These are phyloP conservation scores for Aaosphaeria pasadenensis DNA, from an alignment of 2,329 filamentous ascomycete genomes.

Conservation along the genomic window DNA sequence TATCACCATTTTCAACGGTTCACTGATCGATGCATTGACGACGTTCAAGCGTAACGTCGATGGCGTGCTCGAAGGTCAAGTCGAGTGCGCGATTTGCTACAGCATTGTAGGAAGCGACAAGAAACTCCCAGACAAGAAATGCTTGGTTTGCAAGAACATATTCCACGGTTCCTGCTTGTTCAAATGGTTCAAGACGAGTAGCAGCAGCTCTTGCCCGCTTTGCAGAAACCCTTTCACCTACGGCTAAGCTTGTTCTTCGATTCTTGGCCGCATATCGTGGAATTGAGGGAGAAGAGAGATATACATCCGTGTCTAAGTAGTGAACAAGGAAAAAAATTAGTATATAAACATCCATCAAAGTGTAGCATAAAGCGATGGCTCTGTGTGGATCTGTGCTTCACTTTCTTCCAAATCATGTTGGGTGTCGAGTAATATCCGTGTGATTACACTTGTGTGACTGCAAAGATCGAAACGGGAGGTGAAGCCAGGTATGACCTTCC, in stretches of 20 bases:
- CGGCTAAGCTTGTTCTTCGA: constrained; percentile 26
- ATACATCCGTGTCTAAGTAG: too few species aligned
- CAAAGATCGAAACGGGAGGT: too few species aligned
- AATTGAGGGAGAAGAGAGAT: too few species aligned
- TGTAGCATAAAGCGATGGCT: too few species aligned
- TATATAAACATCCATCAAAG: too few species aligned
- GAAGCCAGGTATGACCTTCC: too few species aligned
- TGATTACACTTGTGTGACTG: too few species aligned
- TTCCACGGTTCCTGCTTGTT: constrained; percentile 90
- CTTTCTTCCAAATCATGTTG: too few species aligned
- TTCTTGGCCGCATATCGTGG: too few species aligned
- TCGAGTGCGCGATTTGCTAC: constrained; percentile 96
- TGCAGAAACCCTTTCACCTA: constrained; percentile 84
- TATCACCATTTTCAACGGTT: constrained; percentile 90
- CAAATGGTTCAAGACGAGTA: constrained; percentile 96
- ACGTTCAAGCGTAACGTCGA: constrained; percentile 85
- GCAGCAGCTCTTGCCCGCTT: constrained; percentile 85
- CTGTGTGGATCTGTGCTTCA: too few species aligned
- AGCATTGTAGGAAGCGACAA: constrained; percentile 86
- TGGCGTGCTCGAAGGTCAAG: constrained; percentile 86
- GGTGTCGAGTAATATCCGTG: too few species aligned
- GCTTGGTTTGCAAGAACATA: constrained; percentile 86
- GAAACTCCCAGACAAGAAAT: constrained; percentile 87
- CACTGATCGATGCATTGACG: constrained; percentile 79
- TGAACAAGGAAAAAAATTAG: too few species aligned